Evolutionary conservation across 2,329 filamentous ascomycete genomes (phyloP), one percentile per base, ranked within the genome.

Genomic region (Xylariaceae sp.): DNA sequence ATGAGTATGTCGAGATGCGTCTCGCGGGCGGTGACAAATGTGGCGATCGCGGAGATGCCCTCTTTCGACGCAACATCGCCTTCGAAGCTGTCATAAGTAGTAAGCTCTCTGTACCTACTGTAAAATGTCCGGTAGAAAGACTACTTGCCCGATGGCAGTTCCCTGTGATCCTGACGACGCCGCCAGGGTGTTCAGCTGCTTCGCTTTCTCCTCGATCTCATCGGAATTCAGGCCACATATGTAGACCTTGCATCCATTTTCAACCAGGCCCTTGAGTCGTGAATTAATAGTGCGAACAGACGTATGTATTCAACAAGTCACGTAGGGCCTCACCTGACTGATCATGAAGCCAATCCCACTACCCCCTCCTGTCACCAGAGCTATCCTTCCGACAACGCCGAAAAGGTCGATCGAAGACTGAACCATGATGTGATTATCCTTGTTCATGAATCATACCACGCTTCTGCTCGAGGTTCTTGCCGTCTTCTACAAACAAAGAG

Each of bases 321-420:
- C 11, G 31, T 16, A 8, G 9, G 11, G 12, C 11, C 39, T 41
- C 51, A 67, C 70, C 48, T 64, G 67, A 34, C 62, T 58, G 32
- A 72, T 72, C 70, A 73, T 73, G 22, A 68, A 57, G 1, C 70
- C 70, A 11, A 73, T 54, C 1, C 69, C 69, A 49, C 68, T 72
- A 34, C 62, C 67, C 0, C 64, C 64, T 42, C 64, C 50, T 43
- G 65, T 62, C 34, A 66, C 54, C 19, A 64, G 41, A 45, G 66
- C 52, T 45, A 69, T 55, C 37, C 51, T 51, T 2, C 57, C 60
- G 32, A 53, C 52, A 4, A 64, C 60, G 3, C 45, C 38, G 41
- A 61, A 61, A 2, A 62, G 38, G 9, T 19, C 39, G 0, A 39
- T n/a, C n/a, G n/a, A n/a, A n/a, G 24, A 19, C 52, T 43, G 18